Evolutionary conservation across 2,329 filamentous ascomycete genomes (phyloP), one percentile per base, ranked within the genome.

Genomic region (Arthrobotrys megalospora): DNA sequence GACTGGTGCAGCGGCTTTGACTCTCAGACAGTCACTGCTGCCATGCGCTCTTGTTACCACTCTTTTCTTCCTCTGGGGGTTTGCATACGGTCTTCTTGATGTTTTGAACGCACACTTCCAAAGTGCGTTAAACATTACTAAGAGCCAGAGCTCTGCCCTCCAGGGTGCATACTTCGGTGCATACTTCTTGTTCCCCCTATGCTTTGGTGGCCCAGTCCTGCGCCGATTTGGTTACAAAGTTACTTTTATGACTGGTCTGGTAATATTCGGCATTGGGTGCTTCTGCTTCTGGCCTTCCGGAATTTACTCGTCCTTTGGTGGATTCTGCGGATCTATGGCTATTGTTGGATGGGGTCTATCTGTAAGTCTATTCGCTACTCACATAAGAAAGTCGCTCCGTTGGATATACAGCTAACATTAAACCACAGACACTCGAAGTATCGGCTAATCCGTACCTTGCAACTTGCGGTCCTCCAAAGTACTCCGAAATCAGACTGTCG

Each of bases 141-240:
- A 87, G 71, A 87, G 87, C 41, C 85, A 89, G 73, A 90, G 89
- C 0, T 88, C 89, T 11, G 90, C 90, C 66, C 86, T 91, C 1
- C 89, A 91, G 80, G 90, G 87, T 41, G 87, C 89, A 1, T 91
- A 91, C 83, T 91, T 91, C 81, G 90, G 89, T 86, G 89, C 84
- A 81, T 85, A 86, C 81, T 82, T 86, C 38, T 80, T 83, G 69
- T 86, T 84, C 82, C 84, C 84, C 6, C 84, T 85, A 24, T 83
- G 85, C 76, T 81, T 82, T 73, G 85, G 85, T 43, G 85, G 85
- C 32, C 85, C 85, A 73, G 83, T 86, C 63, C 80, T 86, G 58
- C 85, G 85, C 80, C 83, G 85, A 79, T 85, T 83, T 79, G 85
- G 85, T 36, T 86, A 86, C 82, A 86, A 85, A 79, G 75, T 84